These are phyloP conservation scores for Suillus americanus DNA, from an alignment of 768 basidiomycete genomes.

Conservation along the genomic window DNA sequence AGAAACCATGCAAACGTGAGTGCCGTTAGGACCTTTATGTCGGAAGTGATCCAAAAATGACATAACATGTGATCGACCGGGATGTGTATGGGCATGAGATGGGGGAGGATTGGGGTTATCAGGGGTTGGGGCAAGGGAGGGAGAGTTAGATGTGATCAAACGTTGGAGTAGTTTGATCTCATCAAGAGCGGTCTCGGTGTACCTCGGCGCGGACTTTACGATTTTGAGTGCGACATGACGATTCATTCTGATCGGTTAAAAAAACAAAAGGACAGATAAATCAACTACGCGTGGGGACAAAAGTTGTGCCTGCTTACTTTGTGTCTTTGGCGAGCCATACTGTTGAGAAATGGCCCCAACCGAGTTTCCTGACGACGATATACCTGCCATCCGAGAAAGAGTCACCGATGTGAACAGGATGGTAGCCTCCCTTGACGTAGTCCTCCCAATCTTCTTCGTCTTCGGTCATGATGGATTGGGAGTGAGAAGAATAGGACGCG, in stretches of 20 bases:
- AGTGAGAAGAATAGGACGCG: conserved; percentile 73
- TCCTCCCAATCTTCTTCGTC: conserved; percentile 95
- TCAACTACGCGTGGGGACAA: conserved; percentile 1
- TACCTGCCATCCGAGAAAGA: conserved; percentile 86
- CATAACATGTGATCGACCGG: conserved; percentile 93
- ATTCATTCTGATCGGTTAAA: conserved; percentile 60
- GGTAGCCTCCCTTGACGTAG: conserved; percentile 79
- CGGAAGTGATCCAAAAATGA: conserved; percentile 97
- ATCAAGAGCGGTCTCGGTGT: conserved; percentile 97
- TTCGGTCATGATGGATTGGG: conserved; percentile 80
- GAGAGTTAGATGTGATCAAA: conserved; percentile 80
- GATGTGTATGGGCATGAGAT: conserved; percentile 67
- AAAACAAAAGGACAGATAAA: conserved; percentile 17
- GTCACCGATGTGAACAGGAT: conserved; percentile 95
- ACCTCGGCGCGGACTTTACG: conserved; percentile 95
- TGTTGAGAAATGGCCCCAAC: conserved; percentile 94
- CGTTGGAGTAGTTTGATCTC: conserved; percentile 98
- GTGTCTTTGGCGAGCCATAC: conserved; percentile 87
- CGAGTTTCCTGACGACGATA: conserved; percentile 89
- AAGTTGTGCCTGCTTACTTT: conserved; percentile 52
- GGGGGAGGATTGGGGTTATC: conserved; percentile 50
- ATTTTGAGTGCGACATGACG: conserved; percentile 99
- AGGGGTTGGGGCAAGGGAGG: conserved; percentile 47
- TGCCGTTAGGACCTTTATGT: conserved; percentile 95
- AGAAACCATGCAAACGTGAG: conserved; percentile 99